These are phyloP conservation scores for Lagenidium giganteum DNA, from an alignment of 352 stramenopile species.

Conservation along the genomic window DNA sequence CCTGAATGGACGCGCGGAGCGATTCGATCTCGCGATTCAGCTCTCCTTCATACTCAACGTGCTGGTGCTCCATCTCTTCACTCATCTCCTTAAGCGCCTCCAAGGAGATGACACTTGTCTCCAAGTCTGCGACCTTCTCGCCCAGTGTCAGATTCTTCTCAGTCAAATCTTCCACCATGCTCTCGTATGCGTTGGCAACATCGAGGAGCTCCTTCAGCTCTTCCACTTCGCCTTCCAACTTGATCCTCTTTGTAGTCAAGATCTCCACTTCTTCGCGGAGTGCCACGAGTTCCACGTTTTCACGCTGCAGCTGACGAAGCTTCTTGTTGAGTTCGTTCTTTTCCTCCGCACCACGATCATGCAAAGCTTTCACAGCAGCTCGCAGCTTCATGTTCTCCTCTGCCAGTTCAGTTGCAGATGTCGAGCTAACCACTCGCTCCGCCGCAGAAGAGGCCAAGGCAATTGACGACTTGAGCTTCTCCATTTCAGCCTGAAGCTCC, in stretches of 20 bases:
- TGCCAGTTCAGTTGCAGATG: constrained; percentile 29
- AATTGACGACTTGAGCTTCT: constrained; percentile 65
- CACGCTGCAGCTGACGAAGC: constrained; percentile 63
- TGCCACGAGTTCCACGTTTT: constrained; percentile 58
- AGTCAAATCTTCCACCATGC: constrained; percentile 84
- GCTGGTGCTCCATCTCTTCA: constrained; percentile 88
- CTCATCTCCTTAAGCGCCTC: constrained; percentile 80
- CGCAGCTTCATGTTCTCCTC: constrained; percentile 86
- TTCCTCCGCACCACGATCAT: constrained; percentile 72
- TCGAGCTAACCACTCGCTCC: constrained; percentile 26
- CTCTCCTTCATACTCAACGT: constrained; percentile 77
- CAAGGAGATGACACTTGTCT: constrained; percentile 62
- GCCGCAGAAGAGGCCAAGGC: constrained; percentile 38
- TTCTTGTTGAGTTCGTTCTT: constrained; percentile 82
- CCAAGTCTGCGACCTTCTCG: constrained; percentile 75
- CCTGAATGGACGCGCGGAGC: constrained; percentile 40
- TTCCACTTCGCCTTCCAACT: constrained; percentile 59
- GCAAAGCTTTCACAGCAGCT: constrained; percentile 73
- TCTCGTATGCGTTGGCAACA: constrained; percentile 82
- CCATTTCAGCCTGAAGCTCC: constrained; percentile 62
- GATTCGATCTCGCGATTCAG: constrained; percentile 65
- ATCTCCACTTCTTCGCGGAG: constrained; percentile 67
- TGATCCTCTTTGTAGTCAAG: constrained; percentile 47
- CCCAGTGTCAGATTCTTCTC: constrained; percentile 85
- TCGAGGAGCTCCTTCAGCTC: constrained; percentile 86